Percentiles rank a stretch among this genome's conserved stretches.
These are phyloP conservation scores for Smallanthus sonchifolius DNA, from an alignment of 129 eudicot species.

Conservation along the genomic window DNA sequence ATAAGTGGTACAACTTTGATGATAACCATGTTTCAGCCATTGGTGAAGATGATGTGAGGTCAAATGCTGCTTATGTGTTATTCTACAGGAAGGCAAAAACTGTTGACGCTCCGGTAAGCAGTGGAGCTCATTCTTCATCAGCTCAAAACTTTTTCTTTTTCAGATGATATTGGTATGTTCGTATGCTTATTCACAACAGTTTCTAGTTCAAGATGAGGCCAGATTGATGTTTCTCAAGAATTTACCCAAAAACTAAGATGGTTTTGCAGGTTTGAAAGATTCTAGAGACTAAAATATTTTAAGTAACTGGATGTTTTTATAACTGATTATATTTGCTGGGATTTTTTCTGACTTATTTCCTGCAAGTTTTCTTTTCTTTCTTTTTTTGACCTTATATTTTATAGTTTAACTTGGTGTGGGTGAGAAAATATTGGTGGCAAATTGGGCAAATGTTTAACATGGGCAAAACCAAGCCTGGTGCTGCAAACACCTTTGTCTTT, in stretches of 20 bases:
- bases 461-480: not conserved
- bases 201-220: not conserved
- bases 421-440: not conserved
- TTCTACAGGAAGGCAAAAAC: conserved; percentile 68
- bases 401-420: not conserved
- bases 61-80: conserved; percentile 78
- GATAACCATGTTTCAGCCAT: conserved; percentile 61
- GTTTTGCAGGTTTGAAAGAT: conserved; percentile 1
- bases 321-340: not conserved
- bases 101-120: conserved; percentile 36
- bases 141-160: conserved; percentile 20
- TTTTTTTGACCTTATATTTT: not conserved
- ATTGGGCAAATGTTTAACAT: not conserved
- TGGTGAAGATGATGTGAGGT: conserved; percentile 64
- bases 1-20: conserved; percentile 87
- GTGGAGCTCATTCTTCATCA: conserved; percentile 37
- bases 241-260: conserved; percentile 9
- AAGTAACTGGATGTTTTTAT: not conserved
- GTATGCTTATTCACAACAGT: not conserved
- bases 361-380: not conserved
- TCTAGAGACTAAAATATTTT: not conserved
- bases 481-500: not conserved
- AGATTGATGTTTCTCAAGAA: conserved; percentile 8
- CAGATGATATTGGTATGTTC: not conserved
- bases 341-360: conserved; percentile 1